Percentiles rank a stretch among this genome's conserved stretches.
Evolutionary conservation across 495 filamentous ascomycete species (phyloP).

Genomic region (Talaromyces nanjingensis): DNA sequence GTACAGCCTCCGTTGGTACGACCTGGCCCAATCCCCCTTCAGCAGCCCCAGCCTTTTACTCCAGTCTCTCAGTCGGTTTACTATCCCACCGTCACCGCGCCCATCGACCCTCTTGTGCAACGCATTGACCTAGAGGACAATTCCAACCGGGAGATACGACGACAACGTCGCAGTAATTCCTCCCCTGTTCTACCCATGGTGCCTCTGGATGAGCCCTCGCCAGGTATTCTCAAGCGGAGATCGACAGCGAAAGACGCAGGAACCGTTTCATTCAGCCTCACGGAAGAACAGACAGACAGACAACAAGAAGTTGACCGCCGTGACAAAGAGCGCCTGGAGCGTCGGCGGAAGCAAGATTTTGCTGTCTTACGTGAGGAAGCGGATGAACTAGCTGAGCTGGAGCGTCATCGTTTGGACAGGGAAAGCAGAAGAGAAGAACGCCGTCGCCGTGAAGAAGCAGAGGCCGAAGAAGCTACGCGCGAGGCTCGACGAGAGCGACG

Average conservation of each 20-base stretch:
- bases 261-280: conserved; percentile 41
- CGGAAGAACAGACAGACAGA: conserved; percentile 39
- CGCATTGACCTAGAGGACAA: not conserved
- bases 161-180: conserved; percentile 27
- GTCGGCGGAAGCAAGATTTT: conserved; percentile 18
- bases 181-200: conserved; percentile 24
- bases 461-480: not conserved
- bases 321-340: conserved; percentile 19
- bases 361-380: conserved; percentile 4
- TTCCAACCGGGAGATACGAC: not conserved
- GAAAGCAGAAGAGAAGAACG: conserved; percentile 3
- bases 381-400: conserved; percentile 1
- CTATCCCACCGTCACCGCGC: conserved; percentile 29
- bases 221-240: conserved; percentile 27
- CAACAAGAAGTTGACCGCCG: conserved; percentile 33
- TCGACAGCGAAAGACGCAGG: conserved; percentile 35
- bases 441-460: conserved; percentile 2
- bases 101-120: conserved; percentile 23
- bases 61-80: conserved; percentile 51
- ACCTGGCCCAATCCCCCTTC: conserved; percentile 46
- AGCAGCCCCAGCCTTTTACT: conserved; percentile 50
- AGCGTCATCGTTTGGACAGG: not conserved
- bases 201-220: conserved; percentile 14
- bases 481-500: not conserved
- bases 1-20: conserved; percentile 39